These are phyloP conservation scores for Penicillium roqueforti DNA, from an alignment of 495 filamentous ascomycete genomes.

Conservation along the genomic window DNA sequence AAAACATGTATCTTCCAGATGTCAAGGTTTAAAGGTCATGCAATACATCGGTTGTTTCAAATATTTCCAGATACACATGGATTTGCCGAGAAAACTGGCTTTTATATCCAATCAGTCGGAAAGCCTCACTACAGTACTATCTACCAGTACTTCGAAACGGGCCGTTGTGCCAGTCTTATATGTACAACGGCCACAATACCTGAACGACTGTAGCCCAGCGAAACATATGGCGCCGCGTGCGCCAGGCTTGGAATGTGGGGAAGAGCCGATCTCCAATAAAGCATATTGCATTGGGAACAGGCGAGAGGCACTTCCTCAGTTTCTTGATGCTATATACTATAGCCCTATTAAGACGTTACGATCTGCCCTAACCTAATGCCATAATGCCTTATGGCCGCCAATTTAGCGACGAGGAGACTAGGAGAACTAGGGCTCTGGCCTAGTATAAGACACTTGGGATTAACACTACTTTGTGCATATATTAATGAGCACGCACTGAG, in stretches of 20 bases:
- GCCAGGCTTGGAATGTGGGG: not conserved
- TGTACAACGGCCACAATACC: not conserved
- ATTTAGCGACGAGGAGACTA: too few species aligned
- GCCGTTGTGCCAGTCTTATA: not conserved
- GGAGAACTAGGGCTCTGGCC: too few species aligned
- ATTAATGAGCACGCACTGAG: too few species aligned
- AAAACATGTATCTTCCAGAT: conserved; percentile 6
- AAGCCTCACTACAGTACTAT: not conserved
- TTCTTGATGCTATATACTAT: too few species aligned
- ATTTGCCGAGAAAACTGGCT: not conserved
- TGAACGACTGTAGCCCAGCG: not conserved
- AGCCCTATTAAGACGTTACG: too few species aligned
- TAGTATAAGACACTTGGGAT: too few species aligned
- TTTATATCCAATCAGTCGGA: not conserved
- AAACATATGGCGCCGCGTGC: not conserved
- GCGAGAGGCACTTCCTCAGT: too few species aligned
- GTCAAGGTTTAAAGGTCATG: conserved; percentile 2
- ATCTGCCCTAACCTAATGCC: too few species aligned
- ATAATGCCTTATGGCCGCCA: too few species aligned
- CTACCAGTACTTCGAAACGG: not conserved
- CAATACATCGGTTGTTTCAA: not conserved
- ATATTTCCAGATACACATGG: not conserved
- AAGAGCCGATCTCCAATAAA: not conserved
- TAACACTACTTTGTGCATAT: too few species aligned
- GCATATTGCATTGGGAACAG: not conserved